phyloP scores from a whole-genome alignment of 2,329 filamentous ascomycete genomes.

The Colletotrichum sp. region DNA sequence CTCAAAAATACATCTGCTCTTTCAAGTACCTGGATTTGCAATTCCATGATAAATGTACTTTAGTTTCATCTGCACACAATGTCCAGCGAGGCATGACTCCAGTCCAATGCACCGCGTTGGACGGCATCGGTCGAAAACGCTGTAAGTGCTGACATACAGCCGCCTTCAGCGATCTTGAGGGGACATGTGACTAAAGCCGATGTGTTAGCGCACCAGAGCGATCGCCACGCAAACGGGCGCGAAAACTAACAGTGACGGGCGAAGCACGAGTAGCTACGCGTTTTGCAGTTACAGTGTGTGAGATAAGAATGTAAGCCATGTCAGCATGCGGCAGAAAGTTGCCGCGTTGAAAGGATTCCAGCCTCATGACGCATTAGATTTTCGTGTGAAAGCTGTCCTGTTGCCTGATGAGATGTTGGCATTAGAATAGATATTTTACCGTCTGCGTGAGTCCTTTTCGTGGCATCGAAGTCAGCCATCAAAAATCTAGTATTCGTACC shows the following conservation, averaged over 20 bases:
- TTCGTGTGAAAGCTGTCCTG: background rate
- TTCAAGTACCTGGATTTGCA: background rate
- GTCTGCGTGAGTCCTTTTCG: background rate
- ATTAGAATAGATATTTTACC: background rate
- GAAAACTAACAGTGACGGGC: background rate
- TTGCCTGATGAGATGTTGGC: background rate
- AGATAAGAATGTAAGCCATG: background rate
- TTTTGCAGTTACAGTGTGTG: background rate
- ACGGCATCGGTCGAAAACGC: background rate
- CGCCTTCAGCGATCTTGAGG: background rate
- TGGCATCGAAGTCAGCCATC: background rate
- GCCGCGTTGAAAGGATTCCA: background rate
- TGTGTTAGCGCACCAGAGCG: background rate
- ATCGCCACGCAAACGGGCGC: background rate
- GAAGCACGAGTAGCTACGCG: background rate
- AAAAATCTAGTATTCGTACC: background rate
- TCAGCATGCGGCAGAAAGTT: background rate
- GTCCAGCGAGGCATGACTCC: background rate
- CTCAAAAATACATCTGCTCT: background rate
- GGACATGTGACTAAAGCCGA: background rate
- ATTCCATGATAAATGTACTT: background rate
- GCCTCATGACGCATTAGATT: background rate
- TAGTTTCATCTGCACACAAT: background rate
- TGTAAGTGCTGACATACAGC: background rate
- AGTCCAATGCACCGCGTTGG: background rate